Evolutionary conservation across 768 basidiomycete genomes (phyloP).

Genomic region (Leccinum longicurvipes): DNA sequence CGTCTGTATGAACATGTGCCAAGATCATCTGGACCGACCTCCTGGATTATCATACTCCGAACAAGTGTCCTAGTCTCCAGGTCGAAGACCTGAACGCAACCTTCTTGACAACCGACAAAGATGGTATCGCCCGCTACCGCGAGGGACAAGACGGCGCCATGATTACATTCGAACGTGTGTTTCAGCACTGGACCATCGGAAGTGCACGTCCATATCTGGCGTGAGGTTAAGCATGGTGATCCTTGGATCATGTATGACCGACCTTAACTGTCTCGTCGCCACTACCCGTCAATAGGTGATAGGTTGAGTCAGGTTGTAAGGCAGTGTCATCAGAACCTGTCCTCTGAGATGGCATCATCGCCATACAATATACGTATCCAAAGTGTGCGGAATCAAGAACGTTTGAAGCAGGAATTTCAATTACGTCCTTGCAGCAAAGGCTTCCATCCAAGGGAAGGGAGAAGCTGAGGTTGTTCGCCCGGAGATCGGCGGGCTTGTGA

Average conservation of each 20-base stretch:
- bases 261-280: constrained; percentile 93
- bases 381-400: constrained; percentile 89
- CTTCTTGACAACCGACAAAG: constrained; percentile 93
- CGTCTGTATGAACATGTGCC: neutral
- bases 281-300: constrained; percentile 75
- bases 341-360: constrained; percentile 40
- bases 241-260: constrained; percentile 1
- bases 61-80: constrained; percentile 86
- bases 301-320: constrained; percentile 21
- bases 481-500: constrained; percentile 62
- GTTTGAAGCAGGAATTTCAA: constrained; percentile 63
- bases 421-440: constrained; percentile 14
- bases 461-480: constrained; percentile 52
- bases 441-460: constrained; percentile 35
- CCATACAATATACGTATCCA: constrained; percentile 91
- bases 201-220: constrained; percentile 66
- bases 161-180: constrained; percentile 67
- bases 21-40: constrained; percentile 41
- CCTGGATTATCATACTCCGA: constrained; percentile 81
- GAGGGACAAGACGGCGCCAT: constrained; percentile 83
- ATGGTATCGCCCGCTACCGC: constrained; percentile 73
- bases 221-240: neutral
- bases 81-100: constrained; percentile 88
- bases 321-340: constrained; percentile 35
- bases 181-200: constrained; percentile 42